These are phyloP conservation scores for Mucor ambiguus DNA, from an alignment of 371 early-diverging fungal species.

Conservation along the genomic window DNA sequence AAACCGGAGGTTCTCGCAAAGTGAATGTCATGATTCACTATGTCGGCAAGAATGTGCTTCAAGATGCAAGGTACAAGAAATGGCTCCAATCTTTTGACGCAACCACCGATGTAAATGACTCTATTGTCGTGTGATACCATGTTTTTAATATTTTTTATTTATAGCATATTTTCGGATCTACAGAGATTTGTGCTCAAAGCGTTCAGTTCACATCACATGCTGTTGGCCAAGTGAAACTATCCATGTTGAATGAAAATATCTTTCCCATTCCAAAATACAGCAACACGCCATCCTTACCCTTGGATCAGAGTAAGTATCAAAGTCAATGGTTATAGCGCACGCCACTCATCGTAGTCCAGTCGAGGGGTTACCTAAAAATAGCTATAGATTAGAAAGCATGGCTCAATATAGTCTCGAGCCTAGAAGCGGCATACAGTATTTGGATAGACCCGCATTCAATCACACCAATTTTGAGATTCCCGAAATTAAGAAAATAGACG, in stretches of 20 bases:
- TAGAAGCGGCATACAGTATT: conserved; percentile 17
- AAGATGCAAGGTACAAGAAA: conserved; percentile 64
- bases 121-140: not conserved
- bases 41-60: conserved; percentile 67
- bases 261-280: conserved; percentile 70
- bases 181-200: conserved; percentile 58
- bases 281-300: conserved; percentile 36
- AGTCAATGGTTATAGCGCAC: not conserved
- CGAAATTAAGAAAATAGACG: conserved; percentile 28
- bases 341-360: conserved; percentile 3
- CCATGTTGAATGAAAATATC: conserved; percentile 57
- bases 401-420: conserved; percentile 37
- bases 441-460: conserved; percentile 25
- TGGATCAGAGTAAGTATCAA: not conserved
- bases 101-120: conserved; percentile 57
- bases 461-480: conserved; percentile 18
- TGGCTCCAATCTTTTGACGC: conserved; percentile 79
- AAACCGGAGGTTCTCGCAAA: conserved; percentile 21
- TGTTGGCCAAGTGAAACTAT: conserved; percentile 56
- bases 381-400: conserved; percentile 32
- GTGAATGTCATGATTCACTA: conserved; percentile 69
- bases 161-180: conserved; percentile 70
- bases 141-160: not conserved
- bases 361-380: conserved; percentile 28
- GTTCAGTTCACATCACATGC: conserved; percentile 66